Evolutionary conservation across 2,329 filamentous ascomycete genomes (phyloP), one percentile per base, ranked within the genome.

Genomic region (Alternaria gansuensis): DNA sequence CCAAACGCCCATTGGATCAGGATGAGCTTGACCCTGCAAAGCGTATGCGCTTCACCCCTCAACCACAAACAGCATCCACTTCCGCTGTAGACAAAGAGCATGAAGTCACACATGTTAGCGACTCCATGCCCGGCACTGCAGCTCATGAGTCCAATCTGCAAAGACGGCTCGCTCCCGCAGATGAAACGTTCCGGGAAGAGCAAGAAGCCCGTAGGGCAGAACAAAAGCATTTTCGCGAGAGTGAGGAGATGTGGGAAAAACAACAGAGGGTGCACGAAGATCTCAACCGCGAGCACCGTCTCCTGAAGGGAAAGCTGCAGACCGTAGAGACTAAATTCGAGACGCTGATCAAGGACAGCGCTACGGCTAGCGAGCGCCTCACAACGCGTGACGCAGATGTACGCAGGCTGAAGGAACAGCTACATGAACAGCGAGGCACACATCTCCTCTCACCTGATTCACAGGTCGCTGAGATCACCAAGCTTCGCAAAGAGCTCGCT

Each of bases 81-180:
- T 59, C 52, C n/a, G 65, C 24, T 29, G 10, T 28, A 0, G 53
- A 63, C 9, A 60, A 65, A 3, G 57, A 62, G 9, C 54, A 61
- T 33, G 77, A 79, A 6, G 61, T 77, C 23, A 80, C 78, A 1
- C 78, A 76, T 26, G 67, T 80, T 46, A 82, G 78, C 55, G 79
- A 82, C 60, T 81, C 79, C 0, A 69, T 80, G 54, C 73, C 72
- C 8, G 69, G 72, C 10, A 72, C 71, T 5, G 65, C 67, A 23
- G 55, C 37, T 9, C 46, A 51, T 6, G 59, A 67, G 23, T 34
- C 60, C 28, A 52, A 41, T 6, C 55, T 71, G 3, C 60, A 43
- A 14, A 50, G 53, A 23, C 54, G 55, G n/a, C 44, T 72, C 10
- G 55, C 41, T 10, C 43, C 44, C 5, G 14, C 46, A 10, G 56